Evolutionary conservation across 495 filamentous ascomycete genomes (phyloP), one percentile per base, ranked within the genome.

Genomic region (Amniculicola lignicola): DNA sequence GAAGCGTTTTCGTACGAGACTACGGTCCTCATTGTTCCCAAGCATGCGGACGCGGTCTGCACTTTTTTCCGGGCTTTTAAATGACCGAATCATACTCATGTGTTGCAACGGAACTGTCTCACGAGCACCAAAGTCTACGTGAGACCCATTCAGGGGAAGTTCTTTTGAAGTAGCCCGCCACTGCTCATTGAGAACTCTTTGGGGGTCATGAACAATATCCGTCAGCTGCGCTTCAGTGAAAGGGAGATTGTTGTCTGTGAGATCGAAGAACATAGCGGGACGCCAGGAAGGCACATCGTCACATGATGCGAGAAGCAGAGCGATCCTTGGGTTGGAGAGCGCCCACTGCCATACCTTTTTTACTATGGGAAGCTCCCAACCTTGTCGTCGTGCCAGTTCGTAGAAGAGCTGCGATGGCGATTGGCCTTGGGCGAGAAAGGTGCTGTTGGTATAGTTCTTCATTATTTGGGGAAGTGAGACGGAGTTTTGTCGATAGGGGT

Each of bases 101-200:
- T 55, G 59, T 39, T 66, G 50, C 22, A 68, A 38, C 2, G 65
- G 63, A 19, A 64, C 51, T 3, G 56, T 51, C 35, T 68, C 59
- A 6, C 54, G 59, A 9, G 47, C 38, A 12, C 38, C 24, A 25
- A 66, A 59, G 24, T 68, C 65, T 16, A 63, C 56, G 35, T 64
- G 63, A 14, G 21, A 25, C 2, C 65, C 65, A 38, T 61, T 64
- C 37, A 56, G 28, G 2, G 65, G 65, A 27, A 68, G 55, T 24
- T 68, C 59, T 47, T 62, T 63, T 3, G 54, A 44, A 9, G 57
- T 60, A 22, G 57, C 66, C 15, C 60, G 47, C 66, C 66, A 68
- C 27, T 68, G 66, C 14, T 42, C 46, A 12, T 58, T 47, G 6
- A 66, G 21, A 0, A 59, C 60, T 25, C 55, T 57, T n/a, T 48